Conservation (phyloP, 208 protist genomes). For the Leishmania aethiopica region DNA sequence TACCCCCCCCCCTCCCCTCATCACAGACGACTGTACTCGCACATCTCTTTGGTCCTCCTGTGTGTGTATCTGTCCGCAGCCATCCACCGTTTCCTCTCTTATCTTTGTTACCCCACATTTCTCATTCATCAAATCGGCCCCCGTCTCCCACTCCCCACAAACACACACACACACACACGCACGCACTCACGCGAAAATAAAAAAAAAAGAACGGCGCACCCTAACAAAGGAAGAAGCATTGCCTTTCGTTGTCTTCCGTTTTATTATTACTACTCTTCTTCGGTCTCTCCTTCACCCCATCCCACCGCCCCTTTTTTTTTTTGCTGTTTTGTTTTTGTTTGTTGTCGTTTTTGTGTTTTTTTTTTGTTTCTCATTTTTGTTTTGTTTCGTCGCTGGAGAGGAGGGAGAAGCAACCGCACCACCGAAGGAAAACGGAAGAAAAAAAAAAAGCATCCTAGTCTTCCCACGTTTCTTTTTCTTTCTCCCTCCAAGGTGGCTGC, state of each 20-base stretch:
- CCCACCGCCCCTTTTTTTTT: too few species aligned
- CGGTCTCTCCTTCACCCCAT: neutral
- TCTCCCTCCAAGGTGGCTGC: neutral
- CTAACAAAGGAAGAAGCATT: too few species aligned
- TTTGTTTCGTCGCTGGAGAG: neutral
- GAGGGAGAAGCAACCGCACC: too few species aligned
- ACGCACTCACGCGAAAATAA: too few species aligned
- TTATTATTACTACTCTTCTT: conserved; percentile 13
- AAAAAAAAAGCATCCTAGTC: too few species aligned
- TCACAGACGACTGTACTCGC: neutral
- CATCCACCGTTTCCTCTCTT: neutral
- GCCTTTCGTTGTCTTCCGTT: neutral
- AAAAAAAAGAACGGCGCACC: too few species aligned
- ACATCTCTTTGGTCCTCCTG: neutral
- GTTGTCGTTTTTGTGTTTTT: too few species aligned
- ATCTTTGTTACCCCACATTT: neutral
- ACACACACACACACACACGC: neutral
- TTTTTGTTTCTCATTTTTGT: neutral
- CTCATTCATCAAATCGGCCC: neutral
- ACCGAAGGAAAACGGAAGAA: too few species aligned
- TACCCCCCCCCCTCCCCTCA: neutral
- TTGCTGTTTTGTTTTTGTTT: too few species aligned
- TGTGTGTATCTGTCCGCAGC: neutral
- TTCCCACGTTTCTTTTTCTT: neutral
- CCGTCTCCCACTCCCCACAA: neutral